Conservation (phyloP, 1,284 basidiomycete genomes). For the Pterula multifida region DNA sequence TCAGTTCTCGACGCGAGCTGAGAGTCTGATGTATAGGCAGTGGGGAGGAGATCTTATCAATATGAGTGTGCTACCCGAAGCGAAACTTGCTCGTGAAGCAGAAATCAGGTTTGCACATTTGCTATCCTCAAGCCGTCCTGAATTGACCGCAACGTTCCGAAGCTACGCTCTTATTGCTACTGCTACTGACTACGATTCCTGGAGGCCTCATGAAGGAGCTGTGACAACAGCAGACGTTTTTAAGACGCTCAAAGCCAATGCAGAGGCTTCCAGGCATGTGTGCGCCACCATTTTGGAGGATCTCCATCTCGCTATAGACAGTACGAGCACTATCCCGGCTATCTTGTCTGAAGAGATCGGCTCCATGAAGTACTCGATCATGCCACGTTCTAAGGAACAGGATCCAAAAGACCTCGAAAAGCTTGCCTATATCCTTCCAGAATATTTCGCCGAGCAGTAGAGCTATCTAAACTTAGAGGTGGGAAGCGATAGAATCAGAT, state of each 20-base stretch:
- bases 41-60: conserved; percentile 95
- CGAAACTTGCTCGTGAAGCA: conserved; percentile 91
- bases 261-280: conserved; percentile 68
- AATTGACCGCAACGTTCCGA: too few species aligned
- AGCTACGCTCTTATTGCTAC: conserved; percentile 89
- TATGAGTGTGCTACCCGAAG: conserved; percentile 93
- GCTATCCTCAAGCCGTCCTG: conserved; percentile 4
- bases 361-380: conserved; percentile 75
- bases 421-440: conserved; percentile 69
- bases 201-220: conserved; percentile 68
- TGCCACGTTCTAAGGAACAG: conserved; percentile 59
- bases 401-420: conserved; percentile 61
- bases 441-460: conserved; percentile 33
- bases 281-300: conserved; percentile 71
- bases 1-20: conserved; percentile 89
- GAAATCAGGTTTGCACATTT: conserved; percentile 82
- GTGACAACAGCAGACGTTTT: conserved; percentile 88
- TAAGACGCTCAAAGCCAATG: conserved; percentile 80
- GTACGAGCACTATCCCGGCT: conserved; percentile 16
- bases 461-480: too few species aligned
- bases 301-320: conserved; percentile 41
- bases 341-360: conserved; percentile 60
- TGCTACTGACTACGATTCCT: conserved; percentile 85
- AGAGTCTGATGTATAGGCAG: conserved; percentile 87
- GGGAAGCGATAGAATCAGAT: too few species aligned